Evolutionary conservation across 1,284 basidiomycete species (phyloP), one percentile per base, ranked within the genome.

Genomic region (Ustilago sp.): DNA sequence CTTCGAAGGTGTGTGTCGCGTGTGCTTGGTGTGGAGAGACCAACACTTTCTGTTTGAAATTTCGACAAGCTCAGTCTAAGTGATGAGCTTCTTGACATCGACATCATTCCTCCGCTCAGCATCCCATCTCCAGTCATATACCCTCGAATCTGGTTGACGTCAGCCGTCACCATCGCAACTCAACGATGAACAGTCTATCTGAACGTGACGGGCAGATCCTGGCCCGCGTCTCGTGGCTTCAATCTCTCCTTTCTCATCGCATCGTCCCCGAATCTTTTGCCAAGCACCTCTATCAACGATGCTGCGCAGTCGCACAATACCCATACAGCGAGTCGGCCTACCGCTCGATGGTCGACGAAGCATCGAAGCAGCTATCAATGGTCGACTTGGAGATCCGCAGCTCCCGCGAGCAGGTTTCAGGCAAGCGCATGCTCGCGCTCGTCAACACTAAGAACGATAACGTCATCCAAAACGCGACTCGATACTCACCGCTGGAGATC

Each of bases 361-460:
- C 68, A 4, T 32, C 64, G 19, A 45, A 65, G 23, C 63, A 61
- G 3, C 64, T 82, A 7, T 64, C 60, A 2, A 17, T 54, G 17
- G 43, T 83, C 31, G 78, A 79, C 45, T 67, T 83, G 35, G 83
- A 85, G 34, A 39, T 83, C 9, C 74, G 83, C 13, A 60, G 39
- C 23, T 72, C 76, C 28, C 60, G 69, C 59, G 81, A 83, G 47
- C 74, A 83, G 61, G 41, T 28, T 8, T 57, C 62, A 6, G 74
- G 68, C 15, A 45, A 54, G 15, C 38, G 65, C 3, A 55, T 75
- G 28, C 50, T 82, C 11, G 79, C 80, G 5, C 68, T 83, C 11
- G 77, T 82, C 50, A 85, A 85, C 36, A 74, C 83, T 34, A 81
- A 80, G 51, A 70, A 51, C 2, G 83, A 83, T 59, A 41, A 43